Conservation (phyloP, 345 rosid genomes). For the Dipteronia sinensis region DNA sequence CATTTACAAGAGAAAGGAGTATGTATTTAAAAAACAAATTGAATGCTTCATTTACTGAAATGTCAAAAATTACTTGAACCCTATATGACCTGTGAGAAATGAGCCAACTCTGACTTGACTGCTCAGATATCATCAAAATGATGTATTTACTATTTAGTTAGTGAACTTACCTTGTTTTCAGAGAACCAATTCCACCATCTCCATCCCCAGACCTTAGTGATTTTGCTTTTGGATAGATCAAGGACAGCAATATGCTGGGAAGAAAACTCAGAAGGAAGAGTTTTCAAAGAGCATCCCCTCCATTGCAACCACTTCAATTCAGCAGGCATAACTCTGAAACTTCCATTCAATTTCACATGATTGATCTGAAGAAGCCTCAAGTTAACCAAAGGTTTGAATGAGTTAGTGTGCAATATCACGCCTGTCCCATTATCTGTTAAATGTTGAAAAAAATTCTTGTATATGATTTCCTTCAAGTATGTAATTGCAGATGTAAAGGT, state of each 20-base stretch:
- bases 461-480: conserved; percentile 12
- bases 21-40: not conserved
- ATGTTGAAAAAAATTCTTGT: not conserved
- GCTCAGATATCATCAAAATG: not conserved
- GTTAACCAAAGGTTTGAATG: conserved; percentile 31
- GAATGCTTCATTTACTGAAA: not conserved
- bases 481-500: conserved; percentile 13
- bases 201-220: conserved; percentile 25
- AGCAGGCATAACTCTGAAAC: conserved; percentile 28
- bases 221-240: conserved; percentile 39
- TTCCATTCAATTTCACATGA: conserved; percentile 36
- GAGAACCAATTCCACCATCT: not conserved
- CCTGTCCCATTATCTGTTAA: not conserved
- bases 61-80: not conserved
- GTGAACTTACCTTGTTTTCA: conserved; percentile 3
- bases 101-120: not conserved
- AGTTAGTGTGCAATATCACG: conserved; percentile 21
- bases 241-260: conserved; percentile 36
- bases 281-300: conserved; percentile 39
- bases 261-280: conserved; percentile 28
- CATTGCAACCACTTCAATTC: conserved; percentile 43
- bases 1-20: not conserved
- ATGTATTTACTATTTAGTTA: not conserved
- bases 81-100: not conserved
- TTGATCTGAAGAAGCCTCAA: conserved; percentile 42